These are phyloP conservation scores for Fraxinus pennsylvanica DNA, from an alignment of 257 asterid genomes.

Conservation along the genomic window DNA sequence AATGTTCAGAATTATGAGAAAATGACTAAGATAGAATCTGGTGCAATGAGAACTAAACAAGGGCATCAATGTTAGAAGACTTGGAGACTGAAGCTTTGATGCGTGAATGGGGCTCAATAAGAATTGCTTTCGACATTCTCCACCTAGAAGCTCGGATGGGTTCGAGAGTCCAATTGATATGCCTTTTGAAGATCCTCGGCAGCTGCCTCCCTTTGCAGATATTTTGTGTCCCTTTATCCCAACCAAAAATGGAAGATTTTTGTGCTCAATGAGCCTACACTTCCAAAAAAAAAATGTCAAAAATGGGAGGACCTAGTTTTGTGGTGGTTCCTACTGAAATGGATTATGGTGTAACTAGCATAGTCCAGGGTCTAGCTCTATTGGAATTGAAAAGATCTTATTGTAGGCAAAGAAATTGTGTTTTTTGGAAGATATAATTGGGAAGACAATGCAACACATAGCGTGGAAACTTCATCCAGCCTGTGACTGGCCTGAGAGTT, in stretches of 20 bases:
- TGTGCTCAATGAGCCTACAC: conserved; percentile 66
- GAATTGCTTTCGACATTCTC: conserved; percentile 34
- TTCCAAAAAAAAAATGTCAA: conserved; percentile 39
- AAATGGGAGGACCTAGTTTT: conserved; percentile 47
- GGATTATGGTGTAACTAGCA: no score
- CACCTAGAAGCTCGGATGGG: conserved; percentile 50
- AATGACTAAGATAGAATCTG: conserved; percentile 38
- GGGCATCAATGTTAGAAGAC: conserved; percentile 66
- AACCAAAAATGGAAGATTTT: conserved; percentile 76
- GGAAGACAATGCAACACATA: conserved; percentile 6
- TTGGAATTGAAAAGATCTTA: conserved; percentile 88
- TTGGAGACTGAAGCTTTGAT: conserved; percentile 86
- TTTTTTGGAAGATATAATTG: conserved; percentile 91
- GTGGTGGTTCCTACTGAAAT: no score
- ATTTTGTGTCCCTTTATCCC: conserved; percentile 79
- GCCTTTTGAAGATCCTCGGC: conserved; percentile 54
- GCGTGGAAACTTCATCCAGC: no score
- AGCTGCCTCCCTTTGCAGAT: conserved; percentile 72
- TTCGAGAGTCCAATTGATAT: conserved; percentile 66
- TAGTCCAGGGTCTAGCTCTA: conserved; percentile 67
- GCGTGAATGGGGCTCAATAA: conserved; percentile 66
- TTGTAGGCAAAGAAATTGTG: conserved; percentile 85
- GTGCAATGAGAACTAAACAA: conserved; percentile 43
- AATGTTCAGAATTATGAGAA: conserved; percentile 30
- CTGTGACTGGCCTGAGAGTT: no score